Percentiles rank a stretch among this genome's conserved stretches.
phyloP scores from a whole-genome alignment of 129 eudicot species.

The Tagetes patula region DNA sequence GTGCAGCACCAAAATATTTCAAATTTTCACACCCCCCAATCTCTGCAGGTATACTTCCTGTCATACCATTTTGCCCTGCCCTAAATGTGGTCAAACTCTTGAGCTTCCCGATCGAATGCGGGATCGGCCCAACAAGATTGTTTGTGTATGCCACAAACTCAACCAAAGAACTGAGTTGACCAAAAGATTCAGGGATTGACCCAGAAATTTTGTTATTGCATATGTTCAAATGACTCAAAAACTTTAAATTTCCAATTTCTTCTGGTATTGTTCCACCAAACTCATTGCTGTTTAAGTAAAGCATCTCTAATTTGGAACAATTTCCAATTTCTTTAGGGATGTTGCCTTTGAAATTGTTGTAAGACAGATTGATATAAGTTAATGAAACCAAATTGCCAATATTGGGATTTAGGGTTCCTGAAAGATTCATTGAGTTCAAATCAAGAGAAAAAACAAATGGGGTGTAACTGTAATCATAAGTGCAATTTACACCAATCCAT shows the following conservation, averaged over 20 bases:
- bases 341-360: conserved; percentile 50
- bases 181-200: conserved; percentile 67
- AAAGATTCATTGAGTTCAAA: conserved; percentile 60
- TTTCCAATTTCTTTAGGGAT: conserved; percentile 76
- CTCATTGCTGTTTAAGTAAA: conserved; percentile 58
- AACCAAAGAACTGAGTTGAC: conserved; percentile 58
- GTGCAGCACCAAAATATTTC: conserved; percentile 74
- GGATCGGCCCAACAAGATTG: conserved; percentile 60
- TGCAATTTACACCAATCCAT: conserved; percentile 89
- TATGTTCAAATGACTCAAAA: conserved; percentile 50
- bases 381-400: conserved; percentile 58
- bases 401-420: conserved; percentile 69
- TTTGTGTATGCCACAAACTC: conserved; percentile 83
- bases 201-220: conserved; percentile 84
- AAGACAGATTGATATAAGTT: conserved; percentile 56
- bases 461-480: conserved; percentile 33
- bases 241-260: conserved; percentile 57
- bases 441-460: conserved; percentile 59
- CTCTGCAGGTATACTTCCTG: conserved; percentile 74
- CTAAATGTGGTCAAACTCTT: conserved; percentile 60
- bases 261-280: conserved; percentile 67
- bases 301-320: conserved; percentile 45
- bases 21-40: conserved; percentile 60
- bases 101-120: conserved; percentile 69
- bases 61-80: conserved; percentile 75